Percentiles rank a stretch among this genome's conserved stretches.
Evolutionary conservation across 768 basidiomycete genomes (phyloP).

Genomic region (Calocybe cyanea): DNA sequence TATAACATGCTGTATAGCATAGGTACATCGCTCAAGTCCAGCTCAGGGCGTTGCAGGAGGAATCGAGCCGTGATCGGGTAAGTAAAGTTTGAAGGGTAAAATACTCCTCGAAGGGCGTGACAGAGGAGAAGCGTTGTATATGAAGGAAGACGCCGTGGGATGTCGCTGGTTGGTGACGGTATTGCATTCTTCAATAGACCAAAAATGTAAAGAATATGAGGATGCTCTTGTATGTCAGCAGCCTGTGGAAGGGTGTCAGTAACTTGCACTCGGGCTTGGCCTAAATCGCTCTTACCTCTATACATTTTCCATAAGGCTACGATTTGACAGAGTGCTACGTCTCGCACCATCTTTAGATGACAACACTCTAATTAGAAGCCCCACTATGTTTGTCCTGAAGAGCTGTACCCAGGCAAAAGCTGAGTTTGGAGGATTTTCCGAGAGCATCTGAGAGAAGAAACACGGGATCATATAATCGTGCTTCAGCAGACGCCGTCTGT

Average conservation of each 20-base stretch:
- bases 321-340: too few relatives aligned
- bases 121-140: slow-evolving; percentile 78
- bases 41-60: slow-evolving; percentile 80
- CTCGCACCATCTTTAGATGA: slow-evolving; percentile 57
- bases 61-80: slow-evolving; percentile 87
- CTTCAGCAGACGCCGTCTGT: slow-evolving; percentile 20
- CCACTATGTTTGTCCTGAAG: slow-evolving; percentile 69
- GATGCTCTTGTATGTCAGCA: slow-evolving; percentile 73
- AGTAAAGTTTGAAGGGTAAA: slow-evolving; percentile 84
- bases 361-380: slow-evolving; percentile 67
- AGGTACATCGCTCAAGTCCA: slow-evolving; percentile 83
- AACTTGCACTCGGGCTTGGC: too few relatives aligned
- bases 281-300: too few relatives aligned
- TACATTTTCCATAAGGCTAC: not conserved
- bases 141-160: slow-evolving; percentile 61
- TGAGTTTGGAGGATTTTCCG: too few relatives aligned
- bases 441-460: slow-evolving; percentile 69
- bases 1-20: slow-evolving; percentile 89
- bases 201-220: slow-evolving; percentile 71
- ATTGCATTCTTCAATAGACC: slow-evolving; percentile 58
- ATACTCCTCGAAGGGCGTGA: slow-evolving; percentile 77
- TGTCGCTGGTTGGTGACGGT: slow-evolving; percentile 34
- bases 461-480: slow-evolving; percentile 71
- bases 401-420: too few relatives aligned
- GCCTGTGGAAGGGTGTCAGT: slow-evolving; percentile 23